A percentile compares a stretch with the other conserved stretches of the same genome.
phyloP scores from a whole-genome alignment of 345 rosid genomes.

The Citrus cavaleriei region DNA sequence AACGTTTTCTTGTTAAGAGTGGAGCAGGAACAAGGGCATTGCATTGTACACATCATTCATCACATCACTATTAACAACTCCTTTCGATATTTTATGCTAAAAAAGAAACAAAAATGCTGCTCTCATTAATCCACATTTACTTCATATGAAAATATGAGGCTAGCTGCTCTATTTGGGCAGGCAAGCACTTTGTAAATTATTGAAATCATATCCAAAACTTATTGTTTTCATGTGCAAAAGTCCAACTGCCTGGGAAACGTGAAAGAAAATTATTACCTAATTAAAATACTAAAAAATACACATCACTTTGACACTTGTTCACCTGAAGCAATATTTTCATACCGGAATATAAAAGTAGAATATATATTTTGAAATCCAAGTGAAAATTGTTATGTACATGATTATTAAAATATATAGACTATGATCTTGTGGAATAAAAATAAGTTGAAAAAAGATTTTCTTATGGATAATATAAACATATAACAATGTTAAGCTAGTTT shows the following conservation, averaged over 20 bases:
- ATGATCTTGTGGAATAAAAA: no score
- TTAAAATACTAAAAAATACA: not conserved
- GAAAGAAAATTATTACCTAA: not conserved
- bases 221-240: not conserved
- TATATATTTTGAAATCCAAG: not conserved
- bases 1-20: not conserved
- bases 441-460: no score
- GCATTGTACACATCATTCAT: slow-evolving; percentile 27
- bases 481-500: no score
- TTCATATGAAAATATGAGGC: not conserved
- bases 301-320: not conserved
- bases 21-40: slow-evolving; percentile 29
- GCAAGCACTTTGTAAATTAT: no score
- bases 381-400: not conserved
- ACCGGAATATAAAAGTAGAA: not conserved
- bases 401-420: not conserved
- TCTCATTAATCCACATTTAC: slow-evolving; percentile 1
- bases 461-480: no score
- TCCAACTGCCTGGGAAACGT: not conserved
- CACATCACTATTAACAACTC: slow-evolving; percentile 34
- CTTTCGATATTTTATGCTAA: not conserved
- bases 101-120: slow-evolving; percentile 7
- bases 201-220: not conserved
- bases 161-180: not conserved
- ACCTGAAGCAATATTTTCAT: not conserved